Conservation (phyloP, 2,329 filamentous ascomycete species). For the Phyllosticta citriasiana region DNA sequence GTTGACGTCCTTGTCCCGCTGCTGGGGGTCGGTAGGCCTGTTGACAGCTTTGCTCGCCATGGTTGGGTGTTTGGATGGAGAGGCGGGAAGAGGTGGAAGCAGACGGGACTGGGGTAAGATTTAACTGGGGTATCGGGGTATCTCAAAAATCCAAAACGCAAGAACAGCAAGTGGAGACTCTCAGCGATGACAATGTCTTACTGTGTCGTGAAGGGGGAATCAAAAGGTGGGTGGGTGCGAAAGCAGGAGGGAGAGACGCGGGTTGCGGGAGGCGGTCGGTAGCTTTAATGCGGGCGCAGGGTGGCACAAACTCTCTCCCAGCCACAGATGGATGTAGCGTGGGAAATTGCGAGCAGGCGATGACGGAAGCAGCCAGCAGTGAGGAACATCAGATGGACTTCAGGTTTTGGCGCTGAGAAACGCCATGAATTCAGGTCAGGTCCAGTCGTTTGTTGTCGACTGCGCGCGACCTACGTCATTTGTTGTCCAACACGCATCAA, state of each 20-base stretch:
- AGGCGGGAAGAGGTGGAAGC: neutral
- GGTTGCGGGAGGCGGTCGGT: neutral
- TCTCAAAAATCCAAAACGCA: slow-evolving; percentile 8
- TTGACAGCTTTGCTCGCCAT: slow-evolving; percentile 44
- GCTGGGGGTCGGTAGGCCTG: slow-evolving; percentile 59
- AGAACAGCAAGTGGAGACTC: neutral
- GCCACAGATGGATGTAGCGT: neutral
- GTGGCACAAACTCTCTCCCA: neutral
- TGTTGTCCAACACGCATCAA: neutral
- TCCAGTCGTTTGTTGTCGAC: neutral
- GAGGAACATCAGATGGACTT: neutral
- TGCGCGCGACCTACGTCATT: neutral
- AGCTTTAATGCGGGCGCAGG: neutral
- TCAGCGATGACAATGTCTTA: neutral
- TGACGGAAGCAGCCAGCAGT: neutral
- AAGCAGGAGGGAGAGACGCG: neutral
- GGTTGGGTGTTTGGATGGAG: neutral
- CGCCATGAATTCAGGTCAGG: too few relatives aligned
- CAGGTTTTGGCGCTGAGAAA: too few relatives aligned
- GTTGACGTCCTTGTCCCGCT: slow-evolving; percentile 79
- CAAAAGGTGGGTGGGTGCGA: neutral
- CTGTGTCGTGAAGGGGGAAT: neutral
- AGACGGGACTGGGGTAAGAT: neutral
- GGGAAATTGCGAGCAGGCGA: neutral
- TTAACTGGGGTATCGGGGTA: slow-evolving; percentile 6